Evolutionary conservation across 768 basidiomycete genomes (phyloP).

Genomic region (Auriculariales sp.): DNA sequence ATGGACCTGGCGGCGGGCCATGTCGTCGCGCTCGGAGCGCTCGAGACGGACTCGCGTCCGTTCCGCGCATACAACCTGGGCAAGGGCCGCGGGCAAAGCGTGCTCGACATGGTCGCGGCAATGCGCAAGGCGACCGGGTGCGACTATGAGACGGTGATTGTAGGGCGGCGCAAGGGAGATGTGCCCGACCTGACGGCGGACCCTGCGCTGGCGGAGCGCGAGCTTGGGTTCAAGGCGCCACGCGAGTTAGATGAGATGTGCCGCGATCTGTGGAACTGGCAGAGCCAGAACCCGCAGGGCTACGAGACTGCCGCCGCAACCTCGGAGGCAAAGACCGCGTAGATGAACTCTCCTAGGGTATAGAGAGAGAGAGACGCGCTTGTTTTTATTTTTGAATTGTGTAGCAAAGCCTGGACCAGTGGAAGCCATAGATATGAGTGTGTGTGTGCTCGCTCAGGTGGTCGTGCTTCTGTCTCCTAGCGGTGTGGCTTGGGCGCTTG

Average conservation of each 20-base stretch:
- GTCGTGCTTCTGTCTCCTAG: too few relatives aligned
- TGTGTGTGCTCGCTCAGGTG: too few relatives aligned
- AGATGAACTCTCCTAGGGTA: neutral
- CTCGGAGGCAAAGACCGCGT: neutral
- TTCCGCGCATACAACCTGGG: constrained; percentile 97
- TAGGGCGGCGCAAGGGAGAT: constrained; percentile 82
- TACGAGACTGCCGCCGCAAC: constrained; percentile 17
- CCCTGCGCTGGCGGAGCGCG: constrained; percentile 77
- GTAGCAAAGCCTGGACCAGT: too few relatives aligned
- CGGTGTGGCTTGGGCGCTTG: too few relatives aligned
- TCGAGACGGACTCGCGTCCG: constrained; percentile 40
- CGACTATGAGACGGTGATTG: constrained; percentile 77
- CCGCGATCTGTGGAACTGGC: constrained; percentile 97
- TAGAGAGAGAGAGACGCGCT: neutral
- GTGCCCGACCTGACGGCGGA: constrained; percentile 95
- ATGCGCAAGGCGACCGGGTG: constrained; percentile 87
- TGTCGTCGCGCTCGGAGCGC: constrained; percentile 76
- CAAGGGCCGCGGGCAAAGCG: constrained; percentile 81
- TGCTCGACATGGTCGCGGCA: constrained; percentile 85
- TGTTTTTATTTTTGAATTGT: neutral
- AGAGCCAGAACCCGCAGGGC: constrained; percentile 78
- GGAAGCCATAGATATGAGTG: too few relatives aligned
- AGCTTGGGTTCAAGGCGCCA: constrained; percentile 82
- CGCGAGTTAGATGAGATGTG: constrained; percentile 85
- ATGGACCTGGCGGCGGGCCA: constrained; percentile 94